Evolutionary conservation across 768 basidiomycete species (phyloP).

Genomic region (Vishniacozyma victoriae): DNA sequence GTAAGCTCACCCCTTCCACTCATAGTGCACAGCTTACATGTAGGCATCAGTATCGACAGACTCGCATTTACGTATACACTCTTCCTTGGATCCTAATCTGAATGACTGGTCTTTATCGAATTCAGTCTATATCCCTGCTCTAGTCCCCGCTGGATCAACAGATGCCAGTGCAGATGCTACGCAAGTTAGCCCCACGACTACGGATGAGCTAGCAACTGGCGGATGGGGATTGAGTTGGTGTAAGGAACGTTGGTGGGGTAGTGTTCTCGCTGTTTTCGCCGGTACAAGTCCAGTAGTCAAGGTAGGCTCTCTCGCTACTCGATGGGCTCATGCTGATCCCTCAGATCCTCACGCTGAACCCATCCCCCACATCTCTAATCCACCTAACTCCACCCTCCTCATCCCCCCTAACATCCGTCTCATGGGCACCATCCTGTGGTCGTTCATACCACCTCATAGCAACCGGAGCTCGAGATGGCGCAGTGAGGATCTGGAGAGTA

Average conservation of each 20-base stretch:
- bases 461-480: conserved; percentile 78
- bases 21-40: not conserved
- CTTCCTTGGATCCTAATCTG: conserved; percentile 49
- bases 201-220: conserved; percentile 58
- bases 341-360: conserved; percentile 24
- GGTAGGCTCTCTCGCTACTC: conserved; percentile 49
- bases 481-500: conserved; percentile 83
- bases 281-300: conserved; percentile 71
- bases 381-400: conserved; percentile 55
- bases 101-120: conserved; percentile 43
- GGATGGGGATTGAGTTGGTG: conserved; percentile 96
- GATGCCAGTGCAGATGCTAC: conserved; percentile 9
- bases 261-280: conserved; percentile 69
- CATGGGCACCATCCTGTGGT: conserved; percentile 93
- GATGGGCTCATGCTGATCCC: conserved; percentile 1
- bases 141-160: conserved; percentile 13
- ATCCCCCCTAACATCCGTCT: conserved; percentile 71
- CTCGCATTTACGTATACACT: conserved; percentile 79
- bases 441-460: conserved; percentile 91
- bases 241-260: conserved; percentile 92
- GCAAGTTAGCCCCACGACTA: conserved; percentile 36
- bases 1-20: conserved; percentile 48
- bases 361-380: conserved; percentile 66
- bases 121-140: conserved; percentile 38
- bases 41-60: conserved; percentile 87